Evolutionary conservation across 352 stramenopile genomes (phyloP), one percentile per base, ranked within the genome.

Genomic region (Globisporangium echinulatum): DNA sequence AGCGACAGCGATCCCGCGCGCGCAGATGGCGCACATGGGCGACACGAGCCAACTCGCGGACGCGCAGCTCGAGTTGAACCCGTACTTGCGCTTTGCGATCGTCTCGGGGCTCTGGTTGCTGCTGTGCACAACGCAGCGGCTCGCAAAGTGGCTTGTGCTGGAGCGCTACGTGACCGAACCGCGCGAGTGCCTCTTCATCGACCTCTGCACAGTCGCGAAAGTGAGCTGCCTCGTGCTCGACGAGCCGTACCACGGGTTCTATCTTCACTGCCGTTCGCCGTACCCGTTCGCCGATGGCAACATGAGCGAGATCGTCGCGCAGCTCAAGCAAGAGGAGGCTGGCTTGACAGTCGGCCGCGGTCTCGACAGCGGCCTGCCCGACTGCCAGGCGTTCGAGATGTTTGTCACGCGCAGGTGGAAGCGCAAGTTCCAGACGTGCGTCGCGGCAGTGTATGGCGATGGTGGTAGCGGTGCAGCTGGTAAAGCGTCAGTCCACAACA

Each of bases 141-240:
- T 98, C 8, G 98, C 88, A 83, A 87, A 87, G 48, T 98, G 82
- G 71, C 56, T 85, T n/a, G 81, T 98, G 49, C 95, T 90, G 43
- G 76, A 92, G 40, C 78, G 82, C 3, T 93, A 83, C 55, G 63
- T 93, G 36, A 66, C 76, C 37, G 83, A 95, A 47, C 81, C 83
- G 14, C 71, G 76, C 36, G 75, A 90, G 17, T 71, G 74, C 25
- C 50, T 92, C 10, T 98, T 98, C 64, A 79, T 98, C 15, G 96
- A 99, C 66, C 69, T 98, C 25, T 98, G 93, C 56, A 98, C 94
- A 0, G 73, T 98, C 33, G 94, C 90, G 3, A 98, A 98, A 67
- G 71, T 96, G 38, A 94, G 83, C 52, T 87, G 94, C 44, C 73
- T 98, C 17, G 75, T 98, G 36, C 67, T 98, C 17, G 86, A 97